Base-by-base conservation (phyloP, 768 basidiomycete species). In the Crucibulum laeve region DNA sequence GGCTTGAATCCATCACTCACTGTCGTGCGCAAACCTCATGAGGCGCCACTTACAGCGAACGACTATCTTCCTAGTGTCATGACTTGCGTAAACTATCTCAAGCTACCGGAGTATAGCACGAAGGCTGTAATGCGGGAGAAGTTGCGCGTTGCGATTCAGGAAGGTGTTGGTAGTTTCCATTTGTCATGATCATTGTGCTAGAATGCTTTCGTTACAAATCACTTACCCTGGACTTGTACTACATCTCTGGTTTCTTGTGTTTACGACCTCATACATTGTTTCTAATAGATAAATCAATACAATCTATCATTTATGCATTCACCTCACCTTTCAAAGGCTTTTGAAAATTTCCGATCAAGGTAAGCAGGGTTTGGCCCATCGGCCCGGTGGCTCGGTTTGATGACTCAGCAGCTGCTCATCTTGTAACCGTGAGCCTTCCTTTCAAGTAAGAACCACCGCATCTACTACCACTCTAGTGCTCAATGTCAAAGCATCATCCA, bases 81-180 rank as follows among this genome's bases (percentile, higher is more conserved):
- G 96, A 98, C 96, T 3, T 99, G 96, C 63, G 94, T 92, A 47
- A 92, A 93, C 64, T 95, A 92, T 59, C 69, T 99, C 57, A 99
- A 99, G 64, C 71, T 97, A 51, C 95, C 95, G 0, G 93, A 97
- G 57, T 98, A 98, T 62, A 91, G 88, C 44, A 83, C 85, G 21
- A 92, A 88, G 64, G 76, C 71, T 25, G 81, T 90, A 28, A 86
- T 98, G 82, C 74, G 70, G 54, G 82, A 89, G 61, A 95, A 92
- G 60, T 64, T 99, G 52, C 71, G 72, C 40, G 72, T 79, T 24
- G 95, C 96, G 26, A 90, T 96, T 71, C 79, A 81, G 54, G 96
- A 98, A 66, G 96, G 96, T 32, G 85, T 91, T 45, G 92, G 92
- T 41, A 91, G 91, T 57, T 98, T 98, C 88, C 94, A 97, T 70